Evolutionary conservation across 2,329 filamentous ascomycete species (phyloP), one percentile per base, ranked within the genome.

Genomic region (Aspergillus persii): DNA sequence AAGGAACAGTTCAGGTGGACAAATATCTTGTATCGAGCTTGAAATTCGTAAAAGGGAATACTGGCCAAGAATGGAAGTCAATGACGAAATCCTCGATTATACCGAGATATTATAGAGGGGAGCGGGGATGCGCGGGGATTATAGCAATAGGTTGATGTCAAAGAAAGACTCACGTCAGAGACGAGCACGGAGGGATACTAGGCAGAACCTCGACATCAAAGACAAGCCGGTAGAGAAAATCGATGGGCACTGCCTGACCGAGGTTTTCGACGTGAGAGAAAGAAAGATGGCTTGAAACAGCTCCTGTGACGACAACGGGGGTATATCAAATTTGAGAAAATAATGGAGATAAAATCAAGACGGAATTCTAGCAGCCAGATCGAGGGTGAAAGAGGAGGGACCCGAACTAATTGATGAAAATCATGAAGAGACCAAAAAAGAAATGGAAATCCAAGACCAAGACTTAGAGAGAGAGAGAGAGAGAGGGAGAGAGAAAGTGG

Each of bases 361-460:
- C 27, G 36, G 36, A 27, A 47, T 52, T 29, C 23, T 49, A 54
- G 50, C 27, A 49, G 46, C 50, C 53, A 8, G 50, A 12, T n/a
- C 18, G 49, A 53, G 18, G 39, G 53, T 48, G 31, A 44, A 53
- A 55, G 30, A 29, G 2, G 30, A 59, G 47, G 33, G 39, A 58
- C 18, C 23, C 60, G 18, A 53, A 30, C 44, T 36, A 50, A 44
- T 54, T 27, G 41, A 52, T 47, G 57, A 46, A 56, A 61, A 15
- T 52, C 55, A 52, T 47, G 44, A 47, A 58, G 49, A 57, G 53
- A 49, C 29, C 18, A 23, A 23, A 23, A 23, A 23, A 23, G 18
- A 23, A 23, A 23, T 47, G 33, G 49, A 50, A 63, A n/a, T 41
- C 15, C 5, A 12, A 41, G 56, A 66, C 58, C 60, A 48, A 50